Evolutionary conservation across 805 yeast genomes (phyloP).

Genomic region (Zygosaccharomyces pseudorouxii): DNA sequence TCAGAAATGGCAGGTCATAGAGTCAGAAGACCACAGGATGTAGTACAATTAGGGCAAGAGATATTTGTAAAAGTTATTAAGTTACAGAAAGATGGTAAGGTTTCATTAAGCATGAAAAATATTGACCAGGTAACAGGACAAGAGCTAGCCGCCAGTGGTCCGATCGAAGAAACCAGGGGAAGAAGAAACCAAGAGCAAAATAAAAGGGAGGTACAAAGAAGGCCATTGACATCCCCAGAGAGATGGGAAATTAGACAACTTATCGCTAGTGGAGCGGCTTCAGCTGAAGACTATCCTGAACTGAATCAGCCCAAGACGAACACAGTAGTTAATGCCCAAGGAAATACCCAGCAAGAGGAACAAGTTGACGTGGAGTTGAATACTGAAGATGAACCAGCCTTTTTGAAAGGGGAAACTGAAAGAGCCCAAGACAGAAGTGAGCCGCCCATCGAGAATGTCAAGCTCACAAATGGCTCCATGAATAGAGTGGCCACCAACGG

Average conservation of each 20-base stretch:
- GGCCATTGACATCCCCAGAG: constrained; percentile 75
- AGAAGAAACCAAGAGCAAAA: constrained; percentile 9
- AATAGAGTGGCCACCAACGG: constrained; percentile 73
- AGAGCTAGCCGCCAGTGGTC: constrained; percentile 5
- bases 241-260: constrained; percentile 86
- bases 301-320: constrained; percentile 33
- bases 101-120: constrained; percentile 63
- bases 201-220: constrained; percentile 21
- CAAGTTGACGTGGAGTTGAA: constrained; percentile 72
- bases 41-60: constrained; percentile 50
- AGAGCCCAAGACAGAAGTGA: constrained; percentile 34
- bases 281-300: constrained; percentile 66
- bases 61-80: constrained; percentile 60
- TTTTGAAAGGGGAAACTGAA: constrained; percentile 48
- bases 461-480: constrained; percentile 75
- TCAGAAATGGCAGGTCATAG: constrained; percentile 56
- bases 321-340: constrained; percentile 22
- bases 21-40: constrained; percentile 54
- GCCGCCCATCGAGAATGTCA: constrained; percentile 51
- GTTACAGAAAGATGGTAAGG: constrained; percentile 41
- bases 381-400: constrained; percentile 59
- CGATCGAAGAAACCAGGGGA: background rate
- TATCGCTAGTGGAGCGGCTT: constrained; percentile 70
- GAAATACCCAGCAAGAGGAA: constrained; percentile 33
- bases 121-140: constrained; percentile 69